Evolutionary conservation across 495 filamentous ascomycete genomes (phyloP), one percentile per base, ranked within the genome.

Genomic region (Amniculicola lignicola): DNA sequence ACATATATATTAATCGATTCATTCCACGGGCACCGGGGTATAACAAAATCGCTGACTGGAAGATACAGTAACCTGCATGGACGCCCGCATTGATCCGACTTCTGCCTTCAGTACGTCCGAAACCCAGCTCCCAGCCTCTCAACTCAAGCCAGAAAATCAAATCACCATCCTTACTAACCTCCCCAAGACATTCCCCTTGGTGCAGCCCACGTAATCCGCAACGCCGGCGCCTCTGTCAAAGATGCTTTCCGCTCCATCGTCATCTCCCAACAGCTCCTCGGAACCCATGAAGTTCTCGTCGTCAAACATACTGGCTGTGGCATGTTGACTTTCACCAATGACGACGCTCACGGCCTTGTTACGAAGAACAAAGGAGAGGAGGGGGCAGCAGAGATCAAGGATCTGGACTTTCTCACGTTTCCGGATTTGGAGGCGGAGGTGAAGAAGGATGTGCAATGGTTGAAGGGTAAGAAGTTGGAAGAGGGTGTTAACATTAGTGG

Each of bases 241-340:
- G 89, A 91, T 36, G 86, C 83, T 1, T 73, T 91, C 1, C 82
- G 88, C 46, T 85, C 81, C 29, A 76, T 94, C 54, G 73, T 90
- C 31, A 90, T 94, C 60, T 88, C 84, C 3, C 75, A 94, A 74
- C 88, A 94, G 67, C 74, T 91, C 3, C 79, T 94, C 6, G 86
- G 83, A n/a, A 95, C 89, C 0, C 75, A 73, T 0, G 88, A 90
- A 63, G 82, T 94, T 27, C 60, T 92, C 23, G 60, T 94, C 18
- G 72, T 94, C 52, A 91, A 95, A 70, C 87, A 94, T 46, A 84
- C 79, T 4, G 85, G 83, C 4, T 94, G 89, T 61, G 88, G 89
- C 23, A 93, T 93, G 89, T 63, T 90, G 35, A 89, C 82, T 0
- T 94, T 92, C 61, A 76, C 75, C 3, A 88, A 91, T 52, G 76